Base-by-base conservation (phyloP, 371 early-diverging fungal genomes). In the Choanephora cucurbitarum region DNA sequence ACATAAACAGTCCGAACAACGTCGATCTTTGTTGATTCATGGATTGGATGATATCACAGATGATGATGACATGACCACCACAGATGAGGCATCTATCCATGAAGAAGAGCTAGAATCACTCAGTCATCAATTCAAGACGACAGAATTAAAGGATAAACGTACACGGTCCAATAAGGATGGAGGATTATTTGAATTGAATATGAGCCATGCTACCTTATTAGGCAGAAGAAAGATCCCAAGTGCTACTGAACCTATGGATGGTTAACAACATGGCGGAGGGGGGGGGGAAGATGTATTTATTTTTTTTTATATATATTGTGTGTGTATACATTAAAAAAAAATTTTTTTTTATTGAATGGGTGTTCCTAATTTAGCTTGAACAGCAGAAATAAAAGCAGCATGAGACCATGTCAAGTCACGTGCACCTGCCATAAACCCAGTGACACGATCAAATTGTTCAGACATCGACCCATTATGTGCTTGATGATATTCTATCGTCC, bases 381-480 rank as follows among this genome's bases (percentile, higher is more conserved):
- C 49, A 14, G 87, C 84, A 21, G 83, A 66, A 13, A 83, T 60
- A 33, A 86, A 73, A 14, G 86, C 72, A 4, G 87, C 87, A 62
- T 91, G 87, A 44, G 81, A 81, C 93, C 93, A 92, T 0, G 91
- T 91, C 55, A 92, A 63, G 51, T 91, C 82, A 14, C 63, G 49
- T 14, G 92, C 93, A n/a, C 91, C 90, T 9, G 64, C 69, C 43
- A 77, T 69, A 34, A 59, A 79, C 0, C 93, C 93, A 15, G 70
- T 75, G 34, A 57, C 42, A 3, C 82, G 61, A 49, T 79, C 56
- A 67, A 80, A 86, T 68, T 92, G 88, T 64, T 92, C 92, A n/a
- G 70, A 62, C 55, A 90, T 76, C 7, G 72, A 71, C 6, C 80
- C 82, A 51, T 84, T 84, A 0, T 53, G 39, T 7, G 62, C 64